phyloP scores from a whole-genome alignment of 2,329 filamentous ascomycete species.

The Mycogone perniciosa region DNA sequence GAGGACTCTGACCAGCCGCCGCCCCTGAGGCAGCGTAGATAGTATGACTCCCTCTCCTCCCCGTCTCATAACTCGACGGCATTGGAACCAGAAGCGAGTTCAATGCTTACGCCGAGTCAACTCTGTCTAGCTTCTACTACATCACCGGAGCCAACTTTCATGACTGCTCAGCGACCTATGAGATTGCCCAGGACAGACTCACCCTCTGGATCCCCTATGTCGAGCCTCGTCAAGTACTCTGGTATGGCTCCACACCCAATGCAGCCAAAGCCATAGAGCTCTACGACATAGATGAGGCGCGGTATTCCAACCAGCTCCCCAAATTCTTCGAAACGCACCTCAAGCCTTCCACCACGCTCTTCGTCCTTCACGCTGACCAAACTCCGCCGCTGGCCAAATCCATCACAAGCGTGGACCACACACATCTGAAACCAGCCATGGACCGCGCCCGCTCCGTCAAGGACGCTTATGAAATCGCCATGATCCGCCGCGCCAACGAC shows the following conservation, averaged over 20 bases:
- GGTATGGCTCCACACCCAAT: constrained; percentile 56
- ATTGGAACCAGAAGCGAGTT: not conserved
- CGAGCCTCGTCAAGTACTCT: constrained; percentile 55
- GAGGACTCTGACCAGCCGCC: constrained; percentile 55
- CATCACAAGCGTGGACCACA: constrained; percentile 36
- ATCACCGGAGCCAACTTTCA: constrained; percentile 48
- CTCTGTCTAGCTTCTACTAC: constrained; percentile 49
- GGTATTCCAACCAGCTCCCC: constrained; percentile 50
- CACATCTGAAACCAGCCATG: constrained; percentile 61
- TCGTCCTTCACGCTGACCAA: constrained; percentile 45
- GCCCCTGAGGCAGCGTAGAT: constrained; percentile 51
- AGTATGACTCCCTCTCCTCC: constrained; percentile 36
- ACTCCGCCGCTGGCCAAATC: constrained; percentile 15
- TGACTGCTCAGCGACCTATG: constrained; percentile 51
- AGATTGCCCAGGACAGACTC: constrained; percentile 54
- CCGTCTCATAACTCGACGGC: not conserved
- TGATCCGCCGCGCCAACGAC: constrained; percentile 74
- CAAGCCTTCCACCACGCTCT: constrained; percentile 32
- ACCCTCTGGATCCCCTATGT: constrained; percentile 68
- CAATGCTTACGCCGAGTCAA: not conserved
- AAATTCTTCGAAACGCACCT: constrained; percentile 36
- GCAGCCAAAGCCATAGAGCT: constrained; percentile 53
- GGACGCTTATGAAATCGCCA: constrained; percentile 74
- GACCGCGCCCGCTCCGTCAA: constrained; percentile 78
- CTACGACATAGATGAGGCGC: constrained; percentile 67